Conservation (phyloP, 352 stramenopile species). For the Globisporangium splendens region DNA sequence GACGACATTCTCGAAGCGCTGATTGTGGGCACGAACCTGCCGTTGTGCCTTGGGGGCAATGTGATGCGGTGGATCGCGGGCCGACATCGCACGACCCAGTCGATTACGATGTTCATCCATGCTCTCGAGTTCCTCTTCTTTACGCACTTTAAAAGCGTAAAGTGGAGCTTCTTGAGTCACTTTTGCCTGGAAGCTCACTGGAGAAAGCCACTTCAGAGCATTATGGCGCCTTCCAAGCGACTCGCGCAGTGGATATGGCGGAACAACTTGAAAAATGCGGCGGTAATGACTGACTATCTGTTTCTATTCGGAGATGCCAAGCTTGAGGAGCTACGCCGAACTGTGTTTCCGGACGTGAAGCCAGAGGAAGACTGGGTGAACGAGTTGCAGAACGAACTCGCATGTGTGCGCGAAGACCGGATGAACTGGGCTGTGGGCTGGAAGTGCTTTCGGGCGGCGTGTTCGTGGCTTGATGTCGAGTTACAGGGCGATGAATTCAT, state of each 20-base stretch:
- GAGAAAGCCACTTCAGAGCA: constrained; percentile 18
- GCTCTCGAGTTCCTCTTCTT: constrained; percentile 61
- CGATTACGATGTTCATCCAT: constrained; percentile 57
- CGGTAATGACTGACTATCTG: constrained; percentile 23
- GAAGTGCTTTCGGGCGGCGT: constrained; percentile 61
- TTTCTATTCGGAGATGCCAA: constrained; percentile 33
- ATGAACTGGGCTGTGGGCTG: constrained; percentile 52
- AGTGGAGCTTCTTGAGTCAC: constrained; percentile 62
- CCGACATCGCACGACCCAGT: constrained; percentile 58
- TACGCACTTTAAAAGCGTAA: constrained; percentile 46
- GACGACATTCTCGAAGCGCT: constrained; percentile 71
- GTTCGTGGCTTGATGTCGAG: constrained; percentile 49
- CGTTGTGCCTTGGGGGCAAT: constrained; percentile 44
- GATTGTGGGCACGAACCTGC: constrained; percentile 59
- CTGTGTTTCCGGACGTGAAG: constrained; percentile 4
- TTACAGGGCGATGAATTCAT: constrained; percentile 28
- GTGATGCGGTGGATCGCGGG: constrained; percentile 44
- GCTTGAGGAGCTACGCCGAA: constrained; percentile 11
- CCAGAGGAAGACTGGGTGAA: constrained; percentile 23
- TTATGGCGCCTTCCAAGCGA: constrained; percentile 10
- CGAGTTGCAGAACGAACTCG: constrained; percentile 30
- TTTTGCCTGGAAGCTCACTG: constrained; percentile 28
- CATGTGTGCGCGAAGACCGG: constrained; percentile 20
- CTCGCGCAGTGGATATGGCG: constrained; percentile 21
- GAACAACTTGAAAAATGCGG: background rate